Conservation (phyloP, 2,329 filamentous ascomycete genomes). For the Juglanconis oblonga region DNA sequence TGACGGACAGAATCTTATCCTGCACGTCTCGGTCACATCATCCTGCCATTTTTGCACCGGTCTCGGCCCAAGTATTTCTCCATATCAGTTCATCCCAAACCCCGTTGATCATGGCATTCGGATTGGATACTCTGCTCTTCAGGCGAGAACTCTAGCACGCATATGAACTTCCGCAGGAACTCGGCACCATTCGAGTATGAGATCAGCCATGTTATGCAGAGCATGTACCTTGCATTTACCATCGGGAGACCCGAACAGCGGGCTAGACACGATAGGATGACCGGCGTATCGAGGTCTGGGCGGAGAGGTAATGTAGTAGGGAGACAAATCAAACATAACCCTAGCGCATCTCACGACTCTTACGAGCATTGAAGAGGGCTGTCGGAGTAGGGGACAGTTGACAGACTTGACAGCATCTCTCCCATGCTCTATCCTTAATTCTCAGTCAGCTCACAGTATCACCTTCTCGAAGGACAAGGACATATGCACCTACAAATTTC, state of each 20-base stretch:
- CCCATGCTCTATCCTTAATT: no score
- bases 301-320: constrained; percentile 4
- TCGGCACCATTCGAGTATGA: constrained; percentile 18
- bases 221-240: constrained; percentile 21
- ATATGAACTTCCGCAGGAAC: constrained; percentile 21
- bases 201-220: constrained; percentile 22
- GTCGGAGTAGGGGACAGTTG: not conserved
- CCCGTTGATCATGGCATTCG: no score
- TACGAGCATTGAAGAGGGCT: constrained; percentile 2
- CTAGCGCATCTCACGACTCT: constrained; percentile 6
- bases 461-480: no score
- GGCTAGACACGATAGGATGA: constrained; percentile 30
- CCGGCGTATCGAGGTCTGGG: constrained; percentile 14
- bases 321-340: constrained; percentile 4
- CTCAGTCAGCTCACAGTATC: no score
- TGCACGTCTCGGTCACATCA: no score
- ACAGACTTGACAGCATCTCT: no score
- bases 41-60: no score
- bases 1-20: no score
- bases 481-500: no score
- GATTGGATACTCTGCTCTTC: no score
- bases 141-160: constrained; percentile 26
- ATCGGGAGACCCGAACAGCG: constrained; percentile 35
- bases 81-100: no score
- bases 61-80: no score